Evolutionary conservation across 2,329 filamentous ascomycete species (phyloP).

Genomic region (Aspergillus sp.): DNA sequence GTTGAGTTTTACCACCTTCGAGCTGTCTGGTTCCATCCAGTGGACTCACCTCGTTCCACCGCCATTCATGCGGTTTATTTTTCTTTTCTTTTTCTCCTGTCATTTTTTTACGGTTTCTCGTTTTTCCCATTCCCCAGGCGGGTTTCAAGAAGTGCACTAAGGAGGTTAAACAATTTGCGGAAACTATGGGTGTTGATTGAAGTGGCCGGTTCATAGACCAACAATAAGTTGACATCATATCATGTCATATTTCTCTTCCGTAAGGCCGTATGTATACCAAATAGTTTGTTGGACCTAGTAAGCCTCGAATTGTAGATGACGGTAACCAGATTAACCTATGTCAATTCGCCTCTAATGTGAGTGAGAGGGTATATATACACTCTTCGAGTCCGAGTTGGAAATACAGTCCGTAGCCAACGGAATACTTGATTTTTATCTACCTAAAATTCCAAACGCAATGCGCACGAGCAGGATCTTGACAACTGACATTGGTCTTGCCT

Average conservation of each 20-base stretch:
- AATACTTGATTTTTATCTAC: no score
- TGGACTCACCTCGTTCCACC: neutral
- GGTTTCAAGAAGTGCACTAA: conserved; percentile 8
- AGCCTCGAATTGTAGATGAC: neutral
- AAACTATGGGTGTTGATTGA: conserved; percentile 16
- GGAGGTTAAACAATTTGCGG: conserved; percentile 8
- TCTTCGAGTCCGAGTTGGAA: no score
- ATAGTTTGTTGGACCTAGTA: neutral
- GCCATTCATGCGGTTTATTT: neutral
- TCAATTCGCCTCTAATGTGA: no score
- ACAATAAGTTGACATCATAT: conserved; percentile 15
- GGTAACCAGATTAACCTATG: no score
- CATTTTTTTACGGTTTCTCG: neutral
- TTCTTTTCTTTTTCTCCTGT: conserved; percentile 2
- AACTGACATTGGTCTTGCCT: neutral
- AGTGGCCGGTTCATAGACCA: conserved; percentile 24
- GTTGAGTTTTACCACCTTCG: neutral
- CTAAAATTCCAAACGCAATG: no score
- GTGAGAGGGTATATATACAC: no score
- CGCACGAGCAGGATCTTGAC: neutral
- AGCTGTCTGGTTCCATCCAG: conserved; percentile 12
- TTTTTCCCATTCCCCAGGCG: conserved; percentile 11
- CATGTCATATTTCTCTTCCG: neutral
- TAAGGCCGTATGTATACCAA: neutral
- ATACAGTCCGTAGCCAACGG: no score